Base-by-base conservation (phyloP, 164 flowering plant species). In the Santalum album region DNA sequence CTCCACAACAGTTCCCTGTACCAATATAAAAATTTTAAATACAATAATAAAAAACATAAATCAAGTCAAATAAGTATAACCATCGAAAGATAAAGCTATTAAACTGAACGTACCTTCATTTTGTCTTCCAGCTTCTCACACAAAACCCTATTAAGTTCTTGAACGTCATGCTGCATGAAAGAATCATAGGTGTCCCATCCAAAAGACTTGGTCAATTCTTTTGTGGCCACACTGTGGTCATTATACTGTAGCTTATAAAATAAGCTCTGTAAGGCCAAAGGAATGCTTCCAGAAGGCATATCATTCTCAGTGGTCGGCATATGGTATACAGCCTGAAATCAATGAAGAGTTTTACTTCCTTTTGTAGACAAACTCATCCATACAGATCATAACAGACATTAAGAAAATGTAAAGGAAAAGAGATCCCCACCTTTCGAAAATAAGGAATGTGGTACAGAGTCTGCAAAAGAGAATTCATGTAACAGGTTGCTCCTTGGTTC, bases 401-500 rank as follows among this genome's bases (percentile, higher is more conserved):
- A 25, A 50, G 21, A 50, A 25, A 14, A 21, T 16, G 21, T 43
- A 56, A 7, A 35, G 22, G 7, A 15, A 45, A 54, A 58, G n/a
- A 55, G 6, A 23, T 45, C 7, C 65, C 39, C 44, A 87, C 97
- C 94, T 90, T 87, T 64, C 95, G 67, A 51, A 90, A 90, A 60
- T 84, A 87, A 35, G 95, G 95, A 57, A 87, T 85, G 71, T 90
- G 97, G 62, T 83, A 90, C 54, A 90, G 49, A 23, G 97, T 90
- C 57, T 90, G 97, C 39, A 90, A 72, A 15, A 90, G 81, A 57
- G 97, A 90, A 62, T 90, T 90, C 95, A 90, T 90, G 73, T 90
- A 90, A 66, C 97, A 90, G 15, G 97, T 90, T n/a, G 97, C 97
- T 35, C 97, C 97, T 70, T 90, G 97, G 69, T 90, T 90, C 71